A percentile compares a stretch with the other conserved stretches of the same genome.
These are phyloP conservation scores for Termitomyces sp. DNA, from an alignment of 768 basidiomycete genomes.

Conservation along the genomic window DNA sequence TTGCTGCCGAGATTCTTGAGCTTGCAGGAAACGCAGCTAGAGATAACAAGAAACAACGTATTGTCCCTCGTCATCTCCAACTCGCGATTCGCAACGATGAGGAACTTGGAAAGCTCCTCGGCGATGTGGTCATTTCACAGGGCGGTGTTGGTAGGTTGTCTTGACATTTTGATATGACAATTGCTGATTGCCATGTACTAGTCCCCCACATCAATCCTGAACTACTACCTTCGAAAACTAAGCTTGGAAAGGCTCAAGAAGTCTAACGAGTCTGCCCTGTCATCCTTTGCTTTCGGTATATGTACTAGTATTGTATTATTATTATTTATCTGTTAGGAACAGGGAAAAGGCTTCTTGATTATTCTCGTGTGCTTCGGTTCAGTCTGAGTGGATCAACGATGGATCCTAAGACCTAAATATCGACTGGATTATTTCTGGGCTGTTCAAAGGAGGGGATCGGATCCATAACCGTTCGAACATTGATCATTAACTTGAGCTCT, in stretches of 20 bases:
- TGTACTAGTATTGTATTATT: slow-evolving; percentile 14
- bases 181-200: not conserved
- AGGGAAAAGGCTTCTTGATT: too few relatives aligned
- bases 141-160: slow-evolving; percentile 63
- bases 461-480: too few relatives aligned
- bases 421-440: too few relatives aligned
- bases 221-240: slow-evolving; percentile 36
- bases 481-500: too few relatives aligned
- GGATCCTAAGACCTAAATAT: too few relatives aligned
- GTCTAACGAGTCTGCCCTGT: slow-evolving; percentile 8
- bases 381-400: too few relatives aligned
- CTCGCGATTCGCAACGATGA: slow-evolving; percentile 84
- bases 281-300: not conserved
- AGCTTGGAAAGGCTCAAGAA: slow-evolving; percentile 25
- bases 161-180: not conserved
- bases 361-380: too few relatives aligned
- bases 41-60: slow-evolving; percentile 79
- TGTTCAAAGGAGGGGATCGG: not conserved
- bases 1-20: slow-evolving; percentile 82
- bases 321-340: slow-evolving; percentile 10
- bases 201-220: slow-evolving; percentile 33
- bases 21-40: slow-evolving; percentile 74
- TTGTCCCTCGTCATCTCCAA: slow-evolving; percentile 81
- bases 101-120: slow-evolving; percentile 78
- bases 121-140: slow-evolving; percentile 84